phyloP scores from a whole-genome alignment of 2,329 filamentous ascomycete species.

The Calonectria crousiana region DNA sequence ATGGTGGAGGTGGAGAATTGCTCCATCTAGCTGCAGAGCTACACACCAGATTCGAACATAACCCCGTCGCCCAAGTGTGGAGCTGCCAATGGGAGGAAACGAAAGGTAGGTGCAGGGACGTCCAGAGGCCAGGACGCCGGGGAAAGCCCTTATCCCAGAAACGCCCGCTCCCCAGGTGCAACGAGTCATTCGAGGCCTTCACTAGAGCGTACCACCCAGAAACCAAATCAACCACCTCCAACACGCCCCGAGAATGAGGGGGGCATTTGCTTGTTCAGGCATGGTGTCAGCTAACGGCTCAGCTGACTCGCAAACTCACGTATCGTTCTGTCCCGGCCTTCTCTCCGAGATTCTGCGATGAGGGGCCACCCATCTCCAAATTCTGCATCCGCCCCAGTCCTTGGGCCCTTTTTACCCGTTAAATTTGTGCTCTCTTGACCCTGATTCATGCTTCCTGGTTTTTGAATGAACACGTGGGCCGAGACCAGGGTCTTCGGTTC shows the following conservation, averaged over 20 bases:
- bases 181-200: conserved; percentile 9
- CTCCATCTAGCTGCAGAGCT: neutral
- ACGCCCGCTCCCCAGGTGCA: neutral
- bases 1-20: conserved; percentile 19
- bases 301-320: neutral
- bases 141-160: conserved; percentile 15
- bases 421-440: neutral
- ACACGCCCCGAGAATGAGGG: neutral
- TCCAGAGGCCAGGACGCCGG: neutral
- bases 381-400: neutral
- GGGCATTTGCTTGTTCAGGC: conserved; percentile 1
- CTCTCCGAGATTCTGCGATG: conserved; percentile 16
- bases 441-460: neutral
- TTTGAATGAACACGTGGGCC: conserved; percentile 19
- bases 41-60: neutral
- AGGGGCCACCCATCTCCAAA: conserved; percentile 16
- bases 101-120: neutral
- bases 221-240: neutral
- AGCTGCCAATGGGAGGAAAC: neutral
- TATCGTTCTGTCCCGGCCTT: conserved; percentile 6
- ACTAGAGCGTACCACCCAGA: neutral
- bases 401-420: neutral
- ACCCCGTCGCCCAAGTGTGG: conserved; percentile 13
- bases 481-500: neutral
- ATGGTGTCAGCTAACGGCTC: conserved; percentile 5